These are phyloP conservation scores for Apiospora koreana DNA, from an alignment of 2,329 filamentous ascomycete genomes.

Conservation along the genomic window DNA sequence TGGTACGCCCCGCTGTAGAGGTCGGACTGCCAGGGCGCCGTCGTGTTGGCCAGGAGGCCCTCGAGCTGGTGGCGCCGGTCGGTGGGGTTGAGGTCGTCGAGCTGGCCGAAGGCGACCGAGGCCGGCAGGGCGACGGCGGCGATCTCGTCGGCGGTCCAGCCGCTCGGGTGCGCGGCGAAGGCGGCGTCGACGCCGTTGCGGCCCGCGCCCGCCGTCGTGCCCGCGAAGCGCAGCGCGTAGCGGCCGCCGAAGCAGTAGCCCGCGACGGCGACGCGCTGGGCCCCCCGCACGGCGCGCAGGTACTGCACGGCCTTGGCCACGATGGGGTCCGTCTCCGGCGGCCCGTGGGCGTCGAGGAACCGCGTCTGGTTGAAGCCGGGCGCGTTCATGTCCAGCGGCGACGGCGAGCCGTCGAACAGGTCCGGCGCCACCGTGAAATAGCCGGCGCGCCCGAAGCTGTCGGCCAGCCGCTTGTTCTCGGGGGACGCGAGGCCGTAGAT, in stretches of 20 bases:
- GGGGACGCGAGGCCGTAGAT: conserved; percentile 34
- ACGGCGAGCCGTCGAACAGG: conserved; percentile 34
- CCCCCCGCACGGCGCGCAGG: conserved; percentile 48
- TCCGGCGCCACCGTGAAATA: conserved; percentile 36
- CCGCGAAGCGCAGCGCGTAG: conserved; percentile 55
- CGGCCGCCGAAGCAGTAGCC: conserved; percentile 69
- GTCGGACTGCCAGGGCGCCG: conserved; percentile 65
- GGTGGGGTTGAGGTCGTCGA: conserved; percentile 58
- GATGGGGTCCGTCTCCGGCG: conserved; percentile 45
- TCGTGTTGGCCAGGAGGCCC: conserved; percentile 54
- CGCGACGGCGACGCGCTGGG: conserved; percentile 53
- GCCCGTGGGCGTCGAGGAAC: conserved; percentile 39
- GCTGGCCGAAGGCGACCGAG: conserved; percentile 65
- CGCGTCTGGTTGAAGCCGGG: conserved; percentile 24
- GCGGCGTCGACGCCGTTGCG: conserved; percentile 52
- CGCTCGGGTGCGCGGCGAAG: conserved; percentile 65
- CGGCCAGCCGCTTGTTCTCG: conserved; percentile 33
- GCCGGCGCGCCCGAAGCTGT: conserved; percentile 38
- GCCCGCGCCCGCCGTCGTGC: conserved; percentile 37
- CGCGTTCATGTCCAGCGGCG: conserved; percentile 31
- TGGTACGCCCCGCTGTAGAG: conserved; percentile 70
- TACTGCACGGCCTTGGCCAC: conserved; percentile 47
- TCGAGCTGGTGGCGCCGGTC: conserved; percentile 59
- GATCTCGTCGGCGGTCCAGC: conserved; percentile 61
- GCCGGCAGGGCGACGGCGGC: conserved; percentile 56